Conservation (phyloP, 2,329 filamentous ascomycete species). For the Ceratocystis colombiana region DNA sequence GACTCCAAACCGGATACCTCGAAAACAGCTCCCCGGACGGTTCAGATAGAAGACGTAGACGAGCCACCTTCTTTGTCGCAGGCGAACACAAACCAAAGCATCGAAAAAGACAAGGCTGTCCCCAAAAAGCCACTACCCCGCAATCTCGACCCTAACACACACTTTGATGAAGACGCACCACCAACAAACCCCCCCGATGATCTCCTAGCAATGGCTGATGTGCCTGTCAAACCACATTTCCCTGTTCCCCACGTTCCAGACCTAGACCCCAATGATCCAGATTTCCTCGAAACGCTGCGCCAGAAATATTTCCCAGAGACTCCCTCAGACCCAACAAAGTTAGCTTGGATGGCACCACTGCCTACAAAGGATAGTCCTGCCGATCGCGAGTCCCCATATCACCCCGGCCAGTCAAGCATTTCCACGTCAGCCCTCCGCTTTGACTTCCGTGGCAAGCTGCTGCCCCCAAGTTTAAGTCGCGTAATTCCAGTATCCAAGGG, state of each 20-base stretch:
- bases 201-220: constrained; percentile 37
- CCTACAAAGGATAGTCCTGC: constrained; percentile 54
- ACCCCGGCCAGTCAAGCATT: constrained; percentile 63
- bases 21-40: constrained; percentile 27
- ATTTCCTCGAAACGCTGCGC: constrained; percentile 78
- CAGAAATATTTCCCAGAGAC: constrained; percentile 88
- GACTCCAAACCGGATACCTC: constrained; percentile 24
- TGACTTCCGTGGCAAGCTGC: constrained; percentile 69
- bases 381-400: constrained; percentile 66
- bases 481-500: constrained; percentile 67
- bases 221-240: constrained; percentile 48
- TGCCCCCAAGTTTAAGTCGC: constrained; percentile 66
- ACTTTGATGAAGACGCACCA: constrained; percentile 37
- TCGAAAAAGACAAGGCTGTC: background rate
- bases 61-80: background rate
- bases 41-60: constrained; percentile 32
- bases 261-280: constrained; percentile 70
- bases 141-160: constrained; percentile 26
- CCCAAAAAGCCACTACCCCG: constrained; percentile 18
- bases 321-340: constrained; percentile 69
- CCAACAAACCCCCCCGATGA: constrained; percentile 36
- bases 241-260: constrained; percentile 51
- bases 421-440: constrained; percentile 72
- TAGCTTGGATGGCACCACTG: constrained; percentile 80
- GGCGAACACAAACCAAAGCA: background rate